Base-by-base conservation (phyloP, 192 early-diverging fungal genomes). In the Umbelopsis ramanniana region DNA sequence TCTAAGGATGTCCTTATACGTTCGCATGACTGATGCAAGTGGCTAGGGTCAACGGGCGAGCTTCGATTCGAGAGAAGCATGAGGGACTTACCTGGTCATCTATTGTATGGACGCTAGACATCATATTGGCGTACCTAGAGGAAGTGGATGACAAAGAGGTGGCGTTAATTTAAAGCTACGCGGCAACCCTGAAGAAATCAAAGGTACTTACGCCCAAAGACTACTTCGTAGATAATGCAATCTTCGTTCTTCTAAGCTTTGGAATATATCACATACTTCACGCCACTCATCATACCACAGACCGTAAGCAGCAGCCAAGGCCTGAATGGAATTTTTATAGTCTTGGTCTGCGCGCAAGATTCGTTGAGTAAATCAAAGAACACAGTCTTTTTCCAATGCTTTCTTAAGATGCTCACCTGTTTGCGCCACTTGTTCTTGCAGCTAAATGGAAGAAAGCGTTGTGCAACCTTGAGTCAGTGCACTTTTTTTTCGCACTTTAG, bases 161-260 rank as follows among this genome's bases (percentile, higher is more conserved):
- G 4, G 48, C 0, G 48, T 50, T 50, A 4, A 50, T 50, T 50
- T n/a, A 17, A 21, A 50, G 48, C 19, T 50, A 21, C 9, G 15
- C 29, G 48, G 48, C 7, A 52, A n/a, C 12, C n/a, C n/a, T 47
- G 29, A 63, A 12, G 40, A 43, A 43, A 12, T 4, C 1, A 43
- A 43, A 43, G 22, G 53, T 24, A 72, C 71, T 76, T 89, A 92
- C 26, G 84, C 82, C 91, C 93, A 94, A 57, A 94, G 80, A n/a
- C 72, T 72, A 9, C 78, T 90, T 46, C 88, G 85, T 23, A 93
- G 74, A 37, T 87, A 90, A 67, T 88, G 84, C 6, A 94, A 81
- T 48, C 90, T 79, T 66, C 91, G 86, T 76, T 93, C 91, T 79
- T 94, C 91, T 33, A 93, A 66, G 12, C 82, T 26, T 81, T 88